Base-by-base conservation (phyloP, 371 early-diverging fungal species). In the Quaeritorhiza haematococci region DNA sequence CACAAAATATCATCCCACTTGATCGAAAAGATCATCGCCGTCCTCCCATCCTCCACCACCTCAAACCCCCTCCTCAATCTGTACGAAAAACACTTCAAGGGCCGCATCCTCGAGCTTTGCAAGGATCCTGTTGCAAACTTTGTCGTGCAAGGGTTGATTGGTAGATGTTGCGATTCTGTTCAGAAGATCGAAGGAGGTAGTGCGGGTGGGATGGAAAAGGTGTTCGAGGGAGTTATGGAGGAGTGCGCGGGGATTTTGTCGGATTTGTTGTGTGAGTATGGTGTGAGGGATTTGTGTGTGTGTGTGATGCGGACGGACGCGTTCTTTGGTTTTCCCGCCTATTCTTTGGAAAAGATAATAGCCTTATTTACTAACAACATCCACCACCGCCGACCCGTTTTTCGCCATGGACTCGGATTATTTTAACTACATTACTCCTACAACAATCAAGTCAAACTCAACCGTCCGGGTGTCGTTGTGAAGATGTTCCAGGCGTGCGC, bases 91-190 rank as follows among this genome's bases (percentile, higher is more conserved):
- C 82, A 86, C 58, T 79, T 92, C 60, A 71, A 78, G n/a, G 71
- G 72, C 23, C 79, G 78, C 23, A 59, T 91, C 6, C 68, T 69
- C 44, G 76, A 80, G 55, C 79, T 88, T 51, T 82, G 85, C 52
- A 24, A 19, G 26, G 53, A 61, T 79, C 81, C 82, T 8, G 74
- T 84, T n/a, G 79, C 85, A 61, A 92, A 92, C 64, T 91, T 87
- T 77, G 90, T 90, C 2, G 82, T 92, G 24, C 93, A 92, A 71
- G 69, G 80, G 30, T 63, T 89, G 59, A 73, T 91, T 33, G 68
- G 73, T n/a, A n/a, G n/a, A n/a, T n/a, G n/a, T n/a, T n/a, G n/a
- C n/a, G n/a, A n/a, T n/a, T n/a, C n/a, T n/a, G n/a, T n/a, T n/a
- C n/a, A n/a, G n/a, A n/a, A n/a, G n/a, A n/a, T n/a, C n/a, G n/a